Evolutionary conservation across 2,329 filamentous ascomycete species (phyloP), one percentile per base, ranked within the genome.

Genomic region (Curvularia spicifera): DNA sequence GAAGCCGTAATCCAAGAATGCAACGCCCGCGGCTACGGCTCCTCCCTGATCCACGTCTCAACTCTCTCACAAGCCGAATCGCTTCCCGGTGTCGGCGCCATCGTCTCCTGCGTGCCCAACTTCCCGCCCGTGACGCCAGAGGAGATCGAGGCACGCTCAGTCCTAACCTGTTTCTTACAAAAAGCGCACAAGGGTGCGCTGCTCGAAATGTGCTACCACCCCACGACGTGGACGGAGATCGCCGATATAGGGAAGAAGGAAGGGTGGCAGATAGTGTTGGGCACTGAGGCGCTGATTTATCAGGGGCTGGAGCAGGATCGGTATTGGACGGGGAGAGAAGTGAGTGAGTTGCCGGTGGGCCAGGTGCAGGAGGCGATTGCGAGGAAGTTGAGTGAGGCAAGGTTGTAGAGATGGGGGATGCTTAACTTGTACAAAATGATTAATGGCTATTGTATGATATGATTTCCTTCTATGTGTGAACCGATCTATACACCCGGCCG

Each of bases 181-280:
- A 81, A 81, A 53, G 71, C 80, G 29, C 77, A 83, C 60, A 89
- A 89, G 76, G 90, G 89, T 6, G 86, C 86, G 6, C 85, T 93
- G 56, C 74, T 93, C 59, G 90, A 93, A 76, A 93, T 94, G 90
- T 93, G 90, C 80, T 93, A 93, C 73, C 91, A 93, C 72, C 91
- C 91, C 0, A 75, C 82, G 2, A 88, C 89, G 0, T 73, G 66
- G 64, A 93, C 91, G 0, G 81, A 84, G 64, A 84, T 92, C 48
- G 86, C 85, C 1, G 83, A 81, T 43, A 68, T 92, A 42, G 85
- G 88, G 0, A 82, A 85, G 67, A 76, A 78, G 2, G 80, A 81
- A 9, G 88, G 88, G 0, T 93, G 90, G 90, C 84, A 88, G 75
- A 87, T 93, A 1, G 89, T 93, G 24, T 74, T 91, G 5, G 90